phyloP scores from a whole-genome alignment of 768 basidiomycete genomes.

The Exidia glandulosa region DNA sequence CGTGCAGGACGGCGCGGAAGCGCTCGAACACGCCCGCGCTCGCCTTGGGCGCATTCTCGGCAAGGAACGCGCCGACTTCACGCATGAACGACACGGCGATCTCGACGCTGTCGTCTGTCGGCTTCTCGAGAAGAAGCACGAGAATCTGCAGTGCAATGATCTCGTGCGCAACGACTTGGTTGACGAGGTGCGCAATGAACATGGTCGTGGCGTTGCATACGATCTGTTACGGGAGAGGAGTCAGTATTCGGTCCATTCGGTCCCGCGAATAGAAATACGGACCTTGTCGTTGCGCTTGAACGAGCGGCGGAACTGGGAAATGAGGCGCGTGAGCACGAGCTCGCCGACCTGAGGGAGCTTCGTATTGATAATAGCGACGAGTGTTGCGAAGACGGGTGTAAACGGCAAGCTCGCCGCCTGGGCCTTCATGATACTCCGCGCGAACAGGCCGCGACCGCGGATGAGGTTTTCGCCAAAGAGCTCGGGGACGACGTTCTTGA shows the following conservation, averaged over 20 bases:
- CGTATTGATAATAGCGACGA: conserved; percentile 92
- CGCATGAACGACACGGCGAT: conserved; percentile 97
- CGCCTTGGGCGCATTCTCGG: conserved; percentile 89
- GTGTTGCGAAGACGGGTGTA: conserved; percentile 90
- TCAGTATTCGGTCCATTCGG: neutral
- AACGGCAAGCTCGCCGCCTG: conserved; percentile 73
- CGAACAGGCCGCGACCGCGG: conserved; percentile 84
- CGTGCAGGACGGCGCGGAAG: conserved; percentile 93
- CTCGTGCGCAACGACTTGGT: conserved; percentile 85
- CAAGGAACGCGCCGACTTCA: conserved; percentile 90
- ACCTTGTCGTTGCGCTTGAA: conserved; percentile 99
- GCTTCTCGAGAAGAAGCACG: conserved; percentile 86
- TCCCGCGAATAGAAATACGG: conserved; percentile 12
- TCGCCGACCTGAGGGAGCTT: conserved; percentile 97
- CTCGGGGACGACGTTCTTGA: conserved; percentile 87
- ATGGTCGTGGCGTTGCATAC: conserved; percentile 75
- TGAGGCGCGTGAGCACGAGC: conserved; percentile 64
- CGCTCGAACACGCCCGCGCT: conserved; percentile 93
- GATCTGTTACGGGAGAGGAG: neutral
- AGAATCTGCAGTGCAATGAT: conserved; percentile 92
- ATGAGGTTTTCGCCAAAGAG: conserved; percentile 90
- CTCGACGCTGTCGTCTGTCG: conserved; percentile 96
- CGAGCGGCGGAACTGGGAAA: conserved; percentile 88
- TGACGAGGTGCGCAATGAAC: conserved; percentile 52
- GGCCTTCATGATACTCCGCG: conserved; percentile 94